These are phyloP conservation scores for Boechera stricta DNA, from an alignment of 345 rosid species.

Conservation along the genomic window DNA sequence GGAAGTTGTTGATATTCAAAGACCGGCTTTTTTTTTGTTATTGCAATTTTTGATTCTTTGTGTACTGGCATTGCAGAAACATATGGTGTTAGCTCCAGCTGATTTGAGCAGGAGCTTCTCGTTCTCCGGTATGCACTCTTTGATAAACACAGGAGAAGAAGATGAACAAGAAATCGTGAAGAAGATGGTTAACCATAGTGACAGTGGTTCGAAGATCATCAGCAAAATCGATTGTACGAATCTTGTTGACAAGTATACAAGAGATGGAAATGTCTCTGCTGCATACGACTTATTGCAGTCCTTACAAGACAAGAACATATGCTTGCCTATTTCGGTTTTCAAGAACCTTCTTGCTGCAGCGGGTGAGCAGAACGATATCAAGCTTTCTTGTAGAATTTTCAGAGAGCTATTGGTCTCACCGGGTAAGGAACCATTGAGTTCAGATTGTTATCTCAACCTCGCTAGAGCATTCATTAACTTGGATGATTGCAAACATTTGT, in stretches of 20 bases:
- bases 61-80: conserved; percentile 56
- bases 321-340: conserved; percentile 44
- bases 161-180: conserved; percentile 33
- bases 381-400: conserved; percentile 41
- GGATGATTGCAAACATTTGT: conserved; percentile 48
- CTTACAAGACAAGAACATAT: conserved; percentile 50
- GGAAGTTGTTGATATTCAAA: not conserved
- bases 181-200: conserved; percentile 41
- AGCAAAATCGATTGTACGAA: conserved; percentile 46
- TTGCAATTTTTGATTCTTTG: conserved; percentile 8
- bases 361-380: conserved; percentile 30
- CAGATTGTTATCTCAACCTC: conserved; percentile 56
- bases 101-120: conserved; percentile 43
- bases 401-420: conserved; percentile 28
- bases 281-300: conserved; percentile 55
- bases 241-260: conserved; percentile 51
- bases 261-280: conserved; percentile 55
- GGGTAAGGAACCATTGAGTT: conserved; percentile 53
- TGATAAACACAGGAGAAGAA: conserved; percentile 46
- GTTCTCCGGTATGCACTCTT: conserved; percentile 45
- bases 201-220: conserved; percentile 33
- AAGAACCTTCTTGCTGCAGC: conserved; percentile 50
- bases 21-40: not conserved
- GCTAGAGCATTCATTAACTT: conserved; percentile 62
- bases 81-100: conserved; percentile 47